Evolutionary conservation across 2,329 filamentous ascomycete genomes (phyloP).

Genomic region (Fusarium pseudocircinatum): DNA sequence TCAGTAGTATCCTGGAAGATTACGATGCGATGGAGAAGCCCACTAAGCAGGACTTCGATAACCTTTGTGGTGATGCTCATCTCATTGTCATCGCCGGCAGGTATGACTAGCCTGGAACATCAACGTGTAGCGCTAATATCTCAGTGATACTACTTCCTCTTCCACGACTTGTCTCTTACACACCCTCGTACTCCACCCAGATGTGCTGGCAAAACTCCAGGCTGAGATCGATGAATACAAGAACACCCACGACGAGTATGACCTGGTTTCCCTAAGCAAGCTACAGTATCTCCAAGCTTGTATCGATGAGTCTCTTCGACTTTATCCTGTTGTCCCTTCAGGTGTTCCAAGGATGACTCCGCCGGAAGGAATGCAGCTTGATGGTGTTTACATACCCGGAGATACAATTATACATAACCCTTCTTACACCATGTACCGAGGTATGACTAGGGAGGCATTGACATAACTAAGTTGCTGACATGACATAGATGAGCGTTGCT

Average conservation of each 20-base stretch:
- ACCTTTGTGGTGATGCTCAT: not conserved
- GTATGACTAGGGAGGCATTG: not conserved
- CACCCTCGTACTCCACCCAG: not conserved
- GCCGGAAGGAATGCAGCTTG: not conserved
- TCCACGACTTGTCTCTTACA: conserved; percentile 11
- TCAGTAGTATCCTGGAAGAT: conserved; percentile 8
- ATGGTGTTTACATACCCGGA: conserved; percentile 7
- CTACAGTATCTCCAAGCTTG: conserved; percentile 30
- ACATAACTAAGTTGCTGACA: not conserved
- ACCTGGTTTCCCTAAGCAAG: not conserved
- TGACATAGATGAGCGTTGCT: conserved; percentile 9
- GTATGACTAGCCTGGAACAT: not conserved
- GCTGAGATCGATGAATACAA: conserved; percentile 23
- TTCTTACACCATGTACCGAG: conserved; percentile 18
- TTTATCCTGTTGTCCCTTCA: conserved; percentile 19
- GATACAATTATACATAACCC: not conserved
- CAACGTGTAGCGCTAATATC: not conserved
- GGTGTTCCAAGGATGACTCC: conserved; percentile 15
- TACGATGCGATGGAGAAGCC: not conserved
- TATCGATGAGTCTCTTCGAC: conserved; percentile 31
- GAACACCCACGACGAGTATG: not conserved
- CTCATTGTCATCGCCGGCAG: conserved; percentile 3
- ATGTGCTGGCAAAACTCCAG: not conserved
- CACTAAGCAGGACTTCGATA: not conserved
- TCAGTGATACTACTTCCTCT: conserved; percentile 29